Percentiles rank a stretch among this genome's conserved stretches.
Conservation (phyloP, 768 basidiomycete species). For the Hortiboletus campestris region DNA sequence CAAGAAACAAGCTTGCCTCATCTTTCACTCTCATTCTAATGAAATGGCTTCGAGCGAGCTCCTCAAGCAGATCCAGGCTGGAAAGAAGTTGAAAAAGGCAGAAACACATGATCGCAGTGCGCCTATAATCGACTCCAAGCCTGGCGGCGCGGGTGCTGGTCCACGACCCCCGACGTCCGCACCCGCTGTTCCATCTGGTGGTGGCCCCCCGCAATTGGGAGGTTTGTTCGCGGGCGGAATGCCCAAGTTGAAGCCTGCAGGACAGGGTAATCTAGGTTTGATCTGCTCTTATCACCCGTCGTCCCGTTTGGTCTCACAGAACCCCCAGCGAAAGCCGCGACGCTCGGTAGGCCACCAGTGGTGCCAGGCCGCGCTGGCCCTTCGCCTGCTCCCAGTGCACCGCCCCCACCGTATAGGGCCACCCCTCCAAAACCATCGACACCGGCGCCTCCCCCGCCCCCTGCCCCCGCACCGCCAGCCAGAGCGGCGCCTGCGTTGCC, state of each 20-base stretch:
- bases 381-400: conserved; percentile 26
- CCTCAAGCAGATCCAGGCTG: conserved; percentile 78
- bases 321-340: conserved; percentile 54
- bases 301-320: conserved; percentile 9
- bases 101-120: conserved; percentile 81
- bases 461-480: conserved; percentile 32
- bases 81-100: conserved; percentile 78
- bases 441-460: conserved; percentile 25
- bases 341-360: conserved; percentile 64
- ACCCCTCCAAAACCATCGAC: conserved; percentile 31
- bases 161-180: conserved; percentile 22
- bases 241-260: conserved; percentile 86
- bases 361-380: conserved; percentile 52
- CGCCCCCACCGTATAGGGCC: conserved; percentile 29
- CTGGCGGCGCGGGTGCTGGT: conserved; percentile 42
- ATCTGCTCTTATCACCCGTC: conserved; percentile 4
- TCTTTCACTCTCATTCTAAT: neutral
- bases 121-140: conserved; percentile 52
- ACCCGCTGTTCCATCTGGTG: conserved; percentile 24
- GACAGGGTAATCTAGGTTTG: conserved; percentile 55
- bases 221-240: conserved; percentile 89
- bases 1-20: neutral
- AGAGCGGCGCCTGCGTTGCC: conserved; percentile 39
- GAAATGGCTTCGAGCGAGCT: conserved; percentile 74
- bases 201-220: conserved; percentile 77